Percentiles rank a stretch among this genome's conserved stretches.
These are phyloP conservation scores for Aristolochia fimbriata DNA, from an alignment of 164 flowering plant genomes.

Conservation along the genomic window DNA sequence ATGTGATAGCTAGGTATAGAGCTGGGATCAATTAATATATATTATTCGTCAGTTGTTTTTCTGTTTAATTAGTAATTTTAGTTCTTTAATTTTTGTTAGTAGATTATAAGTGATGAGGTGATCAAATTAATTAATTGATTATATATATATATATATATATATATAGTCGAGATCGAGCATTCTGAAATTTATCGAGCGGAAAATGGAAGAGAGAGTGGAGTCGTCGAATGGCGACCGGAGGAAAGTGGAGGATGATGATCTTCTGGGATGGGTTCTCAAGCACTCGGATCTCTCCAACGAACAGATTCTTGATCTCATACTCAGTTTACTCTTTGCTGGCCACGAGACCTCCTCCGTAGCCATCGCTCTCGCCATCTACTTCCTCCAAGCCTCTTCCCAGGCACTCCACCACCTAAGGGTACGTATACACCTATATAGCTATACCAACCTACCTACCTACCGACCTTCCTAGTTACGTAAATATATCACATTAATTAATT, in stretches of 20 bases:
- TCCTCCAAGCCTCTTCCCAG: slow-evolving; percentile 55
- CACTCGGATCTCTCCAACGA: slow-evolving; percentile 78
- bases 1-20: no score
- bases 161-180: slow-evolving; percentile 69
- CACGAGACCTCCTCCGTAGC: slow-evolving; percentile 93
- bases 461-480: no score
- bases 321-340: slow-evolving; percentile 90
- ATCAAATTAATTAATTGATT: no score
- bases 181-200: slow-evolving; percentile 54
- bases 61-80: no score
- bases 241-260: slow-evolving; percentile 55
- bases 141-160: no score
- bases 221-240: slow-evolving; percentile 22
- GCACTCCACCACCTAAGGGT: slow-evolving; percentile 66
- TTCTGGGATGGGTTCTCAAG: slow-evolving; percentile 81
- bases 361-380: slow-evolving; percentile 75
- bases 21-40: no score
- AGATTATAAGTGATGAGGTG: no score
- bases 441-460: no score
- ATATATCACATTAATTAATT: no score
- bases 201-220: slow-evolving; percentile 57
- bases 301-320: slow-evolving; percentile 76
- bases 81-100: no score
- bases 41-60: no score
- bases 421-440: no score